Conservation (phyloP, 2,329 filamentous ascomycete genomes). For the Diplodia sapinea region DNA sequence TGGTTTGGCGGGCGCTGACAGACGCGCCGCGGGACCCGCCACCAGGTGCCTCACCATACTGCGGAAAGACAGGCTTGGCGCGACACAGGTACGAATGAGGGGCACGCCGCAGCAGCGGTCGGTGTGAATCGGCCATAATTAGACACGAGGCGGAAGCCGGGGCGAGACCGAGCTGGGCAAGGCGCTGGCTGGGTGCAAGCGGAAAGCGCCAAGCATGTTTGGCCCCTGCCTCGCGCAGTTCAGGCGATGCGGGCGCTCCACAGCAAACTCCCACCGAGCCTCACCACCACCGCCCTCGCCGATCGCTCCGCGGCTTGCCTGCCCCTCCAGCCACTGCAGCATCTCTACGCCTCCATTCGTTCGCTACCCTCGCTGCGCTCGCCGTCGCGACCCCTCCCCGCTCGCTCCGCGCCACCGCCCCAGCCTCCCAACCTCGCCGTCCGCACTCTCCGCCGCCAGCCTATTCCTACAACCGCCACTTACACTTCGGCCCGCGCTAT, state of each 20-base stretch:
- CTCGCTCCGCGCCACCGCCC: conserved; percentile 18
- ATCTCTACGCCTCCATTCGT: conserved; percentile 17
- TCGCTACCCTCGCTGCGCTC: neutral
- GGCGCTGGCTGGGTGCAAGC: conserved; percentile 9
- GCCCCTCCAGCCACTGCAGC: conserved; percentile 8
- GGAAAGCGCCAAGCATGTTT: conserved; percentile 16
- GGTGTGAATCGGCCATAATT: conserved; percentile 7
- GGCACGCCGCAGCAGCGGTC: neutral
- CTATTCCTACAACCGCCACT: neutral
- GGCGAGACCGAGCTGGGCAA: neutral
- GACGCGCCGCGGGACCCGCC: neutral
- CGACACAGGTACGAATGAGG: neutral
- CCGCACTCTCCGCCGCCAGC: neutral
- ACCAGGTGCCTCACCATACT: neutral
- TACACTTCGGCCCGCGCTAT: neutral
- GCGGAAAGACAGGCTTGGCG: neutral
- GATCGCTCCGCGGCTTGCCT: conserved; percentile 12
- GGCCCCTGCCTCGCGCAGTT: conserved; percentile 21
- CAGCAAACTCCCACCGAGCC: conserved; percentile 20
- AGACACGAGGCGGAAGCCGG: conserved; percentile 25
- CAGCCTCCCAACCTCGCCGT: neutral
- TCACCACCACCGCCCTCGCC: conserved; percentile 19
- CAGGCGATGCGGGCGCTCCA: conserved; percentile 18
- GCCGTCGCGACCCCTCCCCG: neutral
- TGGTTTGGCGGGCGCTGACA: neutral